Percentiles rank a stretch among this genome's conserved stretches.
Evolutionary conservation across 345 rosid genomes (phyloP).

Genomic region (Orychophragmus violaceus): DNA sequence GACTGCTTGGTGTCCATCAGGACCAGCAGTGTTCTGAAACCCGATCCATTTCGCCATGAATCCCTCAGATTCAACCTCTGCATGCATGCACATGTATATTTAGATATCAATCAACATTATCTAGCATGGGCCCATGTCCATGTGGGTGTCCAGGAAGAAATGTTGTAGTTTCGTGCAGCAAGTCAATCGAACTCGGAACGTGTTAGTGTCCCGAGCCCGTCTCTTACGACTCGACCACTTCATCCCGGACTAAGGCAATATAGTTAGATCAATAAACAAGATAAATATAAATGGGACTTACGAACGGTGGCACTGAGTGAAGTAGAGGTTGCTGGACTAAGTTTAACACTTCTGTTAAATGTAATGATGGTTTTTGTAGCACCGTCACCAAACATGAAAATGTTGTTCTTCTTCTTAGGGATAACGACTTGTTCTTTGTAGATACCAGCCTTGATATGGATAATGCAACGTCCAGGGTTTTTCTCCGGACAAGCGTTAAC

Average conservation of each 20-base stretch:
- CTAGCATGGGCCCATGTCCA: too few relatives aligned
- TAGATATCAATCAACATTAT: not conserved
- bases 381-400: conserved; percentile 72
- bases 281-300: conserved; percentile 17
- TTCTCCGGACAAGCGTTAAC: conserved; percentile 34
- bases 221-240: too few relatives aligned
- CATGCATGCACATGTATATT: conserved; percentile 19
- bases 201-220: too few relatives aligned
- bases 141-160: too few relatives aligned
- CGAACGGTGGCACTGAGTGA: conserved; percentile 42
- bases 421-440: conserved; percentile 42
- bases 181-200: too few relatives aligned
- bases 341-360: conserved; percentile 35
- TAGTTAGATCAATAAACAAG: too few relatives aligned
- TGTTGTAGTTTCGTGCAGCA: too few relatives aligned
- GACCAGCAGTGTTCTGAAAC: conserved; percentile 67
- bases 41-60: conserved; percentile 58
- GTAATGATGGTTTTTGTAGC: conserved; percentile 54
- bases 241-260: too few relatives aligned
- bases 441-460: conserved; percentile 58
- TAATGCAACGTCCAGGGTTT: conserved; percentile 42
- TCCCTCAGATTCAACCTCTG: conserved; percentile 57
- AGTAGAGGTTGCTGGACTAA: conserved; percentile 36
- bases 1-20: conserved; percentile 65
- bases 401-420: conserved; percentile 39